Base-by-base conservation (phyloP, 2,329 filamentous ascomycete species). In the Colletotrichum camelliae region DNA sequence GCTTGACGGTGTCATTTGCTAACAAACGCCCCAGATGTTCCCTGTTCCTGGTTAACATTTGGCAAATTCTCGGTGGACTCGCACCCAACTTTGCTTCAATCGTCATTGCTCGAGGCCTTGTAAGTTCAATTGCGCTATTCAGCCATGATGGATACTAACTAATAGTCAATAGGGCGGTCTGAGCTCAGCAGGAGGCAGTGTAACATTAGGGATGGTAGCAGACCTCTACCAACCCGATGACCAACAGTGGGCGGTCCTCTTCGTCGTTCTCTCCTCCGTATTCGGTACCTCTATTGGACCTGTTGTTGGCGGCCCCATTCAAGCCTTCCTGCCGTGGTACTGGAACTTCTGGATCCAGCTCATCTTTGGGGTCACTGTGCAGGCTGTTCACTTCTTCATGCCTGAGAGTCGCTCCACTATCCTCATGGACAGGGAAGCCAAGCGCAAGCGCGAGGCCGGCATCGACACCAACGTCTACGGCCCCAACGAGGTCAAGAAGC, bases 271-370 rank as follows among this genome's bases (percentile, higher is more conserved):
- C 27, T 90, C 89, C 2, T 91, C 89, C 1, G 89, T 91, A 8
- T 86, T 87, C 2, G 90, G 90, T 0, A 89, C 89, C 0, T 86
- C 89, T 4, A 84, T 91, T 16, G 90, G 89, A 12, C 88, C 89
- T 1, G 86, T 91, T 48, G 85, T 89, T 10, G 90, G 90, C 12
- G 90, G 89, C 0, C 90, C 89, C 68, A 84, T 91, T 8, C 85
- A 89, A 57, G 82, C 83, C 13, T 85, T 85, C 78, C 79, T 88
- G 8, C 75, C 81, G 43, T 92, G 90, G 89, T 85, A 87, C 33
- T 93, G 91, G 91, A 90, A 90, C 71, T 91, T 93, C 79, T 93
- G 91, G 90, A 87, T 91, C 57, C 90, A 92, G 77, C 84, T 93
- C 60, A 90, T 91, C 60, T 86, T 91, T 55, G 91, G 91, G 7